Conservation (phyloP, 176 grass and related monocot species). For the Hyparrhenia diplandra region DNA sequence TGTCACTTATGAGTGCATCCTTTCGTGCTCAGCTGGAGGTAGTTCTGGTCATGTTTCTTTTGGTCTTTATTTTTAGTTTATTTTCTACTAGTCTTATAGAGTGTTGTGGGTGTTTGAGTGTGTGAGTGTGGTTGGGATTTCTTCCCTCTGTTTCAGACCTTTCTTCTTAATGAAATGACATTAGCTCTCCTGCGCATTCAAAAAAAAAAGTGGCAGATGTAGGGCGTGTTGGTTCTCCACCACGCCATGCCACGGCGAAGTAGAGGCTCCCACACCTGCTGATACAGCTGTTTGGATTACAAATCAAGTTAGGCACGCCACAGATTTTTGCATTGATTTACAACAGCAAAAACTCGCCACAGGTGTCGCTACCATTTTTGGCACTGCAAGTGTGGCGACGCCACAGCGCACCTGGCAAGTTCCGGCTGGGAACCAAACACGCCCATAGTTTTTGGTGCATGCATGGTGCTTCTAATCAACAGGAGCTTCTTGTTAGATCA, state of each 20-base stretch:
- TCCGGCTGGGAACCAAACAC: not conserved
- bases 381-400: not conserved
- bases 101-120: not conserved
- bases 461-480: not conserved
- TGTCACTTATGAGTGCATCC: not conserved
- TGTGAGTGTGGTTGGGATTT: not conserved
- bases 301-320: not conserved
- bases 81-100: not conserved
- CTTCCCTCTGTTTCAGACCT: not conserved
- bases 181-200: not conserved
- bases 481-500: not conserved
- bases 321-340: not conserved
- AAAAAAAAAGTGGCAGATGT: not conserved
- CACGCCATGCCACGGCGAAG: not conserved
- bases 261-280: not conserved
- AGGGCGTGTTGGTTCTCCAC: not conserved
- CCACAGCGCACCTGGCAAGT: not conserved
- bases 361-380: not conserved
- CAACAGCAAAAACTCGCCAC: not conserved
- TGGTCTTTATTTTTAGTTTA: not conserved
- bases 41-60: not conserved
- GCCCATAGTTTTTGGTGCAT: not conserved
- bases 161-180: not conserved
- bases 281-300: not conserved
- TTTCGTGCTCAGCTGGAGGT: not conserved